A percentile compares a stretch with the other conserved stretches of the same genome.
Evolutionary conservation across 1,284 basidiomycete species (phyloP).

Genomic region (Irpex sp.): DNA sequence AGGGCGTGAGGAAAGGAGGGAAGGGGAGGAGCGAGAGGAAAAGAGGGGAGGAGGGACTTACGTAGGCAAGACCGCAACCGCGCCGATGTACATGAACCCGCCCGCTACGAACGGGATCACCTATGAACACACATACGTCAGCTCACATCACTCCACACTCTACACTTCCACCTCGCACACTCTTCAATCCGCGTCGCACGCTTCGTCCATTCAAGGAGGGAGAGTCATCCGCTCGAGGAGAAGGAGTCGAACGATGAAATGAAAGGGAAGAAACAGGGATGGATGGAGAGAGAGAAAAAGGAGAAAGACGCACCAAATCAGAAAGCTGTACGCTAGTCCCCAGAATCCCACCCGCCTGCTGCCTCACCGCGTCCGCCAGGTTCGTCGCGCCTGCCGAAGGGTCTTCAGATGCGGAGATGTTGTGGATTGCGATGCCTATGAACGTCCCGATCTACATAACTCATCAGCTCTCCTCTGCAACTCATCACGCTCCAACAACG

Average conservation of each 20-base stretch:
- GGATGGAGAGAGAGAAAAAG: not conserved
- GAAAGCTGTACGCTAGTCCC: slow-evolving; percentile 76
- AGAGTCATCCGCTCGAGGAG: too few species aligned
- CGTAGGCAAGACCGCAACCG: slow-evolving; percentile 87
- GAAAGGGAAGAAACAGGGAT: slow-evolving; percentile 5
- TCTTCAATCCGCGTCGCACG: not conserved
- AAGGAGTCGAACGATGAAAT: not conserved
- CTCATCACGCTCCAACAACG: not conserved
- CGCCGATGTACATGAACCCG: slow-evolving; percentile 91
- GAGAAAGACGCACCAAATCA: slow-evolving; percentile 55
- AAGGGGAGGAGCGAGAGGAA: not conserved
- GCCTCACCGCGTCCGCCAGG: slow-evolving; percentile 68
- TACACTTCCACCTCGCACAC: not conserved
- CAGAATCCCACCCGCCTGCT: slow-evolving; percentile 70
- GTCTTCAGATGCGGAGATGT: slow-evolving; percentile 49
- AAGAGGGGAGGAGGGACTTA: slow-evolving; percentile 37
- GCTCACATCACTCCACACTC: not conserved
- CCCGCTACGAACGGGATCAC: slow-evolving; percentile 90
- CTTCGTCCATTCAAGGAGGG: not conserved
- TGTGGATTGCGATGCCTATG: slow-evolving; percentile 85
- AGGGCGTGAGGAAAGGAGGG: too few species aligned
- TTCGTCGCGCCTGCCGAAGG: slow-evolving; percentile 43
- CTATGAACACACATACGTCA: slow-evolving; percentile 32
- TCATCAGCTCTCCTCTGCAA: not conserved
- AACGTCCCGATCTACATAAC: slow-evolving; percentile 60